Conservation (phyloP, 257 asterid species). For the Gynochthodes officinalis region DNA sequence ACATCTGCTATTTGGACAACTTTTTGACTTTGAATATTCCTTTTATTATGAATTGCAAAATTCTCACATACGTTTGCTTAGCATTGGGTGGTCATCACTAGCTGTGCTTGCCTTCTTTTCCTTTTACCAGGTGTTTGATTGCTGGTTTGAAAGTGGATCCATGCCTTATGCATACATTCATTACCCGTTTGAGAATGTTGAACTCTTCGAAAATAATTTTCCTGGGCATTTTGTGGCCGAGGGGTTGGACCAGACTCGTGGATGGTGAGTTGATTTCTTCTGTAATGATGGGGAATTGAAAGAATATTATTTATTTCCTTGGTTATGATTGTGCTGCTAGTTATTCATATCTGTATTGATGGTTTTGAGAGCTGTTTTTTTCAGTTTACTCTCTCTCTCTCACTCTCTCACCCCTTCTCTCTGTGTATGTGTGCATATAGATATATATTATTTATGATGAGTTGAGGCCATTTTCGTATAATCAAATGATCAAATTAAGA, state of each 20-base stretch:
- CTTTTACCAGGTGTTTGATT: slow-evolving; percentile 60
- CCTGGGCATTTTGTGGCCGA: slow-evolving; percentile 99
- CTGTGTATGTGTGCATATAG: too few species aligned
- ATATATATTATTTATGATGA: too few species aligned
- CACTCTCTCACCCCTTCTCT: too few species aligned
- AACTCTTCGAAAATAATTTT: slow-evolving; percentile 84
- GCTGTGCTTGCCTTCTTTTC: not conserved
- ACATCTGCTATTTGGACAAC: not conserved
- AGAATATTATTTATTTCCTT: not conserved
- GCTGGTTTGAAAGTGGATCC: slow-evolving; percentile 99
- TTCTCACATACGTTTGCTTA: not conserved
- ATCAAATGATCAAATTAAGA: too few species aligned
- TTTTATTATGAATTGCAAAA: not conserved
- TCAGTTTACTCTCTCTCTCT: not conserved
- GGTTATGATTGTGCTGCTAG: not conserved
- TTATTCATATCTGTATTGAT: not conserved
- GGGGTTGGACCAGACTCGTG: slow-evolving; percentile 98
- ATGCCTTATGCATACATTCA: slow-evolving; percentile 99
- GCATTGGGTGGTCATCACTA: not conserved
- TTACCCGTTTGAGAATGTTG: slow-evolving; percentile 91
- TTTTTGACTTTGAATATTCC: not conserved
- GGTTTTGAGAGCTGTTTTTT: too few species aligned
- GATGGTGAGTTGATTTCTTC: slow-evolving; percentile 49
- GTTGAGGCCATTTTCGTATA: too few species aligned
- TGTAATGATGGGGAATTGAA: not conserved